A percentile compares a stretch with the other conserved stretches of the same genome.
Evolutionary conservation across 176 grass and related monocot species (phyloP).

Genomic region (Triticum timopheevii): DNA sequence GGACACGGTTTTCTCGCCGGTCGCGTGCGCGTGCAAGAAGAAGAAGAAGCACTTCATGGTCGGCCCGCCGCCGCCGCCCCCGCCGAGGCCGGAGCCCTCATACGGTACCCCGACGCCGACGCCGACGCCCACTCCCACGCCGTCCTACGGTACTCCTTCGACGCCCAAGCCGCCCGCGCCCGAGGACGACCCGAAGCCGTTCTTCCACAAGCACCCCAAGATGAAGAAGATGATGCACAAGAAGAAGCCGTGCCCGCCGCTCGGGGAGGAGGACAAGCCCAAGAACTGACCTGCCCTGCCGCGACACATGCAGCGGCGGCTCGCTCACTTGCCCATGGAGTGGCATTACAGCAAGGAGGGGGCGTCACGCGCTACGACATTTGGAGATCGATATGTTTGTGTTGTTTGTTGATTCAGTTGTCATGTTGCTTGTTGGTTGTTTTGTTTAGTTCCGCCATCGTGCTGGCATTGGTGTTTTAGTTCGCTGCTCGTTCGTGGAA

Average conservation of each 20-base stretch:
- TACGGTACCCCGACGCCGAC: slow-evolving; percentile 28
- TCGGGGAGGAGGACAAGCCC: slow-evolving; percentile 26
- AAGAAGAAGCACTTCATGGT: slow-evolving; percentile 66
- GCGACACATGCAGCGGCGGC: background rate
- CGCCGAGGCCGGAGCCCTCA: slow-evolving; percentile 30
- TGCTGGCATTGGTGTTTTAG: slow-evolving; percentile 4
- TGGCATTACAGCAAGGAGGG: background rate
- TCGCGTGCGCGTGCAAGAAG: slow-evolving; percentile 43
- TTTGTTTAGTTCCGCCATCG: slow-evolving; percentile 1
- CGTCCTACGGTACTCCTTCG: slow-evolving; percentile 27
- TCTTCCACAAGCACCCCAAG: slow-evolving; percentile 54
- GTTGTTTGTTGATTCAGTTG: background rate
- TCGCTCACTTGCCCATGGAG: background rate
- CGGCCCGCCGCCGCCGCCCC: slow-evolving; percentile 33
- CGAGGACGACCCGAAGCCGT: slow-evolving; percentile 39
- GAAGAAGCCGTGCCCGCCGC: slow-evolving; percentile 67
- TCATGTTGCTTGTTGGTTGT: background rate
- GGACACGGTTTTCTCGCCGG: slow-evolving; percentile 23
- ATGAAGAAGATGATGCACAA: slow-evolving; percentile 54
- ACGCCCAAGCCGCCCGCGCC: slow-evolving; percentile 24
- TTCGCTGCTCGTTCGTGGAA: slow-evolving; percentile 27
- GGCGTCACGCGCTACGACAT: background rate
- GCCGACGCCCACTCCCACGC: slow-evolving; percentile 20
- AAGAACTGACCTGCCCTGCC: slow-evolving; percentile 13
- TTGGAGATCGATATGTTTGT: background rate